Percentiles rank a stretch among this genome's conserved stretches.
phyloP scores from a whole-genome alignment of 805 yeast genomes.

The Huiozyma sinensis region DNA sequence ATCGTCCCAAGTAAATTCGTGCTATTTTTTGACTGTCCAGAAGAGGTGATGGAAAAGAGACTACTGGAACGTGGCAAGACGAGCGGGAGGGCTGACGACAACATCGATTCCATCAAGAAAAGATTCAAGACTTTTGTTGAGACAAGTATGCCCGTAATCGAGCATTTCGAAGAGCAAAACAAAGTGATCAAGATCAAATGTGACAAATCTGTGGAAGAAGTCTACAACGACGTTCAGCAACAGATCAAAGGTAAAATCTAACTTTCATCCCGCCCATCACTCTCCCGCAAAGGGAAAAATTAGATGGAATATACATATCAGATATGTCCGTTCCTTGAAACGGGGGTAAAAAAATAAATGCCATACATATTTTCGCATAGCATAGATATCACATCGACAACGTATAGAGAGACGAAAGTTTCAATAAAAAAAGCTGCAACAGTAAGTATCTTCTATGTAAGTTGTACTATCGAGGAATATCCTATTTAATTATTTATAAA shows the following conservation, averaged over 20 bases:
- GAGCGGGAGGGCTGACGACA: constrained; percentile 89
- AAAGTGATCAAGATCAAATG: constrained; percentile 74
- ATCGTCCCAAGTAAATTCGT: constrained; percentile 62
- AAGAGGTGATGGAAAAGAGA: constrained; percentile 71
- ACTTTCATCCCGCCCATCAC: too few species aligned
- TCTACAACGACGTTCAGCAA: constrained; percentile 54
- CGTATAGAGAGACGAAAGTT: too few species aligned
- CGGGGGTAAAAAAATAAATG: neutral
- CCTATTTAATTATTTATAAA: neutral
- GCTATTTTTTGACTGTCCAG: constrained; percentile 74
- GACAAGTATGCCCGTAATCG: constrained; percentile 90
- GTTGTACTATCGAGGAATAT: neutral
- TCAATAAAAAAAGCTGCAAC: neutral
- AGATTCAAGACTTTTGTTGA: constrained; percentile 79
- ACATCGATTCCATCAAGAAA: constrained; percentile 80
- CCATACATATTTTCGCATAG: neutral
- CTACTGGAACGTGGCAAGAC: constrained; percentile 87
- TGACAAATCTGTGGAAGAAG: constrained; percentile 70
- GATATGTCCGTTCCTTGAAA: too few species aligned
- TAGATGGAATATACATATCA: too few species aligned
- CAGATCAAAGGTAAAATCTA: too few species aligned
- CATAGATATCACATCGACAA: too few species aligned
- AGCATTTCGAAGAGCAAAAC: constrained; percentile 60
- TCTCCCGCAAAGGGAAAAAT: too few species aligned
- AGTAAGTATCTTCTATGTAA: neutral